phyloP scores from a whole-genome alignment of 768 basidiomycete genomes.

The Tulasnella sp. region DNA sequence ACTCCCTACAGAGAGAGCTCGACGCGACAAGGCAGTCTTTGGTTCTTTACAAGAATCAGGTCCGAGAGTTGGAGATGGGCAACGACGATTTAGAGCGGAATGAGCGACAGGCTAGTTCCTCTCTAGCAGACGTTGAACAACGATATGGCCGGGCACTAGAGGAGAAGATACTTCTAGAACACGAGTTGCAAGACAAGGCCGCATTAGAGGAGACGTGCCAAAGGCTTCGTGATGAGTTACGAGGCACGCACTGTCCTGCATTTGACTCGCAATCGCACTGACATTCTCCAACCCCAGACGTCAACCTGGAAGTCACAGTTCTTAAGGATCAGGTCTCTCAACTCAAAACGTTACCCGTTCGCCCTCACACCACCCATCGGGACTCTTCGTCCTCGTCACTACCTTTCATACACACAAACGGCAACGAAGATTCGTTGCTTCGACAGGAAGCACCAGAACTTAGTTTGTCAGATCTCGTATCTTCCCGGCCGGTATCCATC shows the following conservation, averaged over 20 bases:
- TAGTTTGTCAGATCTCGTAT: constrained; percentile 39
- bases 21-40: constrained; percentile 69
- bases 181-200: constrained; percentile 86
- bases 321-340: constrained; percentile 52
- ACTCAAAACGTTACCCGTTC: constrained; percentile 6
- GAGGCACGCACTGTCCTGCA: constrained; percentile 44
- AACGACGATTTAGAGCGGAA: constrained; percentile 95
- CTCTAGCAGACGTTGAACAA: constrained; percentile 70
- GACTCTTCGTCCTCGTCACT: constrained; percentile 24
- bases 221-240: constrained; percentile 80
- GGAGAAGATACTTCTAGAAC: constrained; percentile 94
- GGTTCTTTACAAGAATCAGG: constrained; percentile 56
- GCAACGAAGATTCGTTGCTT: constrained; percentile 30
- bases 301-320: constrained; percentile 72
- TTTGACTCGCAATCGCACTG: neutral
- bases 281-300: constrained; percentile 41
- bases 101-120: constrained; percentile 71
- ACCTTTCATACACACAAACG: neutral
- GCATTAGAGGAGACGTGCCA: constrained; percentile 84
- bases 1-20: constrained; percentile 84
- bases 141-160: constrained; percentile 86
- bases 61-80: constrained; percentile 90
- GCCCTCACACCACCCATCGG: constrained; percentile 20
- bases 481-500: neutral
- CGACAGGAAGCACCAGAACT: constrained; percentile 52